Percentiles rank a stretch among this genome's conserved stretches.
Conservation (phyloP, 192 early-diverging fungal species). For the Coemansia sp. region DNA sequence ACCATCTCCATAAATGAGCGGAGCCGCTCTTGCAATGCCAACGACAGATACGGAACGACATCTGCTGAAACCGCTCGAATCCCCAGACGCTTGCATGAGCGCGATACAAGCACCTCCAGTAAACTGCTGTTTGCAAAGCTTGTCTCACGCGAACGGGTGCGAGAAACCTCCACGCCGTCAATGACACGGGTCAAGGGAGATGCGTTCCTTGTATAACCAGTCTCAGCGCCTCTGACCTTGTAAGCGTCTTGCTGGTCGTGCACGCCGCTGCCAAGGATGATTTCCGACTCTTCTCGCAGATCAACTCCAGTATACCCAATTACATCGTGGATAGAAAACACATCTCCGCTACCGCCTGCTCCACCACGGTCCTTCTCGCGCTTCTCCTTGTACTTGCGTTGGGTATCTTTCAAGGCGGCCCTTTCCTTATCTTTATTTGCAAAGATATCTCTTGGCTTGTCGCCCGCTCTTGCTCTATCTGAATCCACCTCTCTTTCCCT, state of each 20-base stretch:
- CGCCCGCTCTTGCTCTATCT: constrained; percentile 1
- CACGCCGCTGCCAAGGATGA: constrained; percentile 54
- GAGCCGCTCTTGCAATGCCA: constrained; percentile 70
- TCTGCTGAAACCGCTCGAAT: constrained; percentile 60
- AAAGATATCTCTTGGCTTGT: neutral
- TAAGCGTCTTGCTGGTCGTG: constrained; percentile 5
- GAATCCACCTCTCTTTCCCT: neutral
- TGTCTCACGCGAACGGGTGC: constrained; percentile 20
- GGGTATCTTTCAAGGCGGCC: constrained; percentile 9
- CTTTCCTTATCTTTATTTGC: constrained; percentile 11
- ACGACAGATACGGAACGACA: constrained; percentile 62
- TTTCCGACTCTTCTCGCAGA: constrained; percentile 66
- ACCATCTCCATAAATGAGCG: constrained; percentile 66
- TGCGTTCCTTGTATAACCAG: constrained; percentile 8
- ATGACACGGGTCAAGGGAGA: constrained; percentile 10
- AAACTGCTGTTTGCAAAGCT: constrained; percentile 17
- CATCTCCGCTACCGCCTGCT: constrained; percentile 19
- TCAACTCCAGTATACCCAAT: constrained; percentile 79
- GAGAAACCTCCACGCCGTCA: constrained; percentile 27
- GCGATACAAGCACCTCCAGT: constrained; percentile 23
- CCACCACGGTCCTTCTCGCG: constrained; percentile 40
- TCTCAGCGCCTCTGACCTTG: neutral
- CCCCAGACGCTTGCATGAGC: constrained; percentile 15
- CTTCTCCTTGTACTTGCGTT: constrained; percentile 24
- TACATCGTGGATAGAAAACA: constrained; percentile 64